Base-by-base conservation (phyloP, 176 grass and related monocot species). In the Carex myosuroides region DNA sequence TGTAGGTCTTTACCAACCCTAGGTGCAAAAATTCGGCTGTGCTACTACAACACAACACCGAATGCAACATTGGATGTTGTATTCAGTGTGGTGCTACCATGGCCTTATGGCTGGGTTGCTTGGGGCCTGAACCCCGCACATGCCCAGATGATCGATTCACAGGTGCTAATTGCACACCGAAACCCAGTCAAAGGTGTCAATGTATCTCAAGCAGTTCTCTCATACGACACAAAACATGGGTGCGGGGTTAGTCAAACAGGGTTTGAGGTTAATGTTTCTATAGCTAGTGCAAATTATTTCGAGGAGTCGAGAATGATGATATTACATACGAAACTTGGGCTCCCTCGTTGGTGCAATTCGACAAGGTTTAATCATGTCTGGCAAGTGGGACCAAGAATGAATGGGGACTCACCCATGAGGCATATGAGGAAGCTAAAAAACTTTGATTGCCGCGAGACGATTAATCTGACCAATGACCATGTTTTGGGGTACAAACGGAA, bases 21-120 rank as follows among this genome's bases (percentile, higher is more conserved):
- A 48, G 18, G 13, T 17, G 72, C 72, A 2, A 30, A 76, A 55
- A 12, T 76, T 48, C 72, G 72, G 72, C 50, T 76, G 8, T 76
- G 72, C 72, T 76, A 76, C 72, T 76, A 76, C 72, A 76, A 76
- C 48, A 76, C 72, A 12, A 76, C 72, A 17, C 72, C 72, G 3
- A 76, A 76, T 32, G 48, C 48, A 29, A 76, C 22, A 12, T 18
- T 76, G 44, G 72, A 76, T 54, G 72, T 76, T 54, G 48, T 76
- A 21, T 76, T 76, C 11, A 76, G 72, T 0, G 22, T 54, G 12
- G 20, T 55, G 72, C 21, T 1, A 32, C 72, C 72, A 1, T 76
- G 48, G 2, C 46, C 20, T 16, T 0, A 76, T 16, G 48, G 72
- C 8, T 76, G 72, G 72, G 72, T 54, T 32, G 72, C 48, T 3